Evolutionary conservation across 495 filamentous ascomycete genomes (phyloP).

Genomic region (Penicillium argentinense): DNA sequence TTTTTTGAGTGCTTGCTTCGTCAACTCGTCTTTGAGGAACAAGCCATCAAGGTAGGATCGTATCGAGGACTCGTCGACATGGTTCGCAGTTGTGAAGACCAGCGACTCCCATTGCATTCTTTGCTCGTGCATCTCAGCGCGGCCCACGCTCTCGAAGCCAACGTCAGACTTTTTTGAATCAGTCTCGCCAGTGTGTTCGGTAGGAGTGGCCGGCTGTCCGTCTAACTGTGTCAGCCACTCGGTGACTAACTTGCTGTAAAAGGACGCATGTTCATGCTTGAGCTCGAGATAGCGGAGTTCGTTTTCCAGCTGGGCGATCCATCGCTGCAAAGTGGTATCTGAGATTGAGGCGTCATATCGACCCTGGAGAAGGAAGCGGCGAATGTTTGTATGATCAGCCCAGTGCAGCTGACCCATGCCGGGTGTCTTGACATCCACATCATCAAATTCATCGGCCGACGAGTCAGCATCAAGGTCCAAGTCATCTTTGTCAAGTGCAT

Average conservation of each 20-base stretch:
- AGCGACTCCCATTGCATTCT: constrained; percentile 54
- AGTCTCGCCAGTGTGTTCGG: constrained; percentile 6
- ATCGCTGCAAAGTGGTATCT: constrained; percentile 40
- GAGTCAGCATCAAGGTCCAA: constrained; percentile 29
- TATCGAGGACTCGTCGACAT: constrained; percentile 47
- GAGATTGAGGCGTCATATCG: constrained; percentile 58
- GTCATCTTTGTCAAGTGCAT: constrained; percentile 38
- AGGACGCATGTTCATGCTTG: constrained; percentile 59
- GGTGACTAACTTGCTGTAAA: constrained; percentile 62
- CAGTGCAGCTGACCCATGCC: constrained; percentile 19
- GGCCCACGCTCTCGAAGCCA: constrained; percentile 38
- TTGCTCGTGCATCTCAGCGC: constrained; percentile 52
- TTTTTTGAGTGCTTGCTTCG: constrained; percentile 41
- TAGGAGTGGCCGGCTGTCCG: constrained; percentile 4
- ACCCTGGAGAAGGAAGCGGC: constrained; percentile 56
- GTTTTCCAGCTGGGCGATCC: constrained; percentile 49
- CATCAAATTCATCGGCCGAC: constrained; percentile 7
- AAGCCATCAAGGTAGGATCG: constrained; percentile 50
- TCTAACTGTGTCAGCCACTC: constrained; percentile 56
- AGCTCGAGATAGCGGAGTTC: constrained; percentile 51
- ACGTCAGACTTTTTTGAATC: constrained; percentile 5
- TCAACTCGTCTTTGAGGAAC: constrained; percentile 44
- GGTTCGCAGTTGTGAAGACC: constrained; percentile 51
- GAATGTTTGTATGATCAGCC: constrained; percentile 36
- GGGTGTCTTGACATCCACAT: constrained; percentile 12